Percentiles rank a stretch among this genome's conserved stretches.
Evolutionary conservation across 441 rosid genomes (phyloP).

Genomic region (Macaranga tanarius): DNA sequence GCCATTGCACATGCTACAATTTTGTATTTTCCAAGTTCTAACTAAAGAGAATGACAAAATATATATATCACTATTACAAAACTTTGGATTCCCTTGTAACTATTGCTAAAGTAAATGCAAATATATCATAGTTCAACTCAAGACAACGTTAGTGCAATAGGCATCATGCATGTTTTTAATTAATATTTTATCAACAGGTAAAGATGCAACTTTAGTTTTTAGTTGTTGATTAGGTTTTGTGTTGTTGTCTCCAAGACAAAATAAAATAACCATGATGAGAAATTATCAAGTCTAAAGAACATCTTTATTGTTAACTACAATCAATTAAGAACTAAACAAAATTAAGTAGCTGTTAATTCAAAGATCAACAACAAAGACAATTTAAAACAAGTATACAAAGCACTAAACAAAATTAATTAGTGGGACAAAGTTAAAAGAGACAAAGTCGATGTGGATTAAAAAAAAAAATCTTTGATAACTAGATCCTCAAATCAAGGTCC

Average conservation of each 20-base stretch:
- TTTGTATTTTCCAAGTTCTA: neutral
- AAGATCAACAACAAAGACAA: neutral
- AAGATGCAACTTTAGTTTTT: too few species aligned
- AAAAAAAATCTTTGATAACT: neutral
- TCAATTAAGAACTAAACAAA: neutral
- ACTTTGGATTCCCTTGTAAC: neutral
- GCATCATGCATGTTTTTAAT: neutral
- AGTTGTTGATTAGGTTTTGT: neutral
- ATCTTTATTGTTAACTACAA: neutral
- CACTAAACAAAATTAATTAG: neutral
- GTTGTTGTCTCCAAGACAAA: neutral
- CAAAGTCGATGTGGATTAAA: slow-evolving; percentile 10
- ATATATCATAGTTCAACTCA: neutral
- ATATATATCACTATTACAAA: neutral
- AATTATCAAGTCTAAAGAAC: neutral
- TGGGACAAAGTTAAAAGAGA: slow-evolving; percentile 6
- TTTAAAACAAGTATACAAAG: neutral
- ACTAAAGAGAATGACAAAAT: neutral
- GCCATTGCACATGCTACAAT: neutral
- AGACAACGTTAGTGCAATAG: neutral
- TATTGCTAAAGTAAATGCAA: neutral
- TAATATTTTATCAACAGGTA: neutral
- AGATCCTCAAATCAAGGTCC: slow-evolving; percentile 25
- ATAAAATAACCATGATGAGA: neutral
- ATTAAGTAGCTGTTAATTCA: neutral